These are phyloP conservation scores for Pyrenophora seminiperda DNA, from an alignment of 2,329 filamentous ascomycete species.

Conservation along the genomic window DNA sequence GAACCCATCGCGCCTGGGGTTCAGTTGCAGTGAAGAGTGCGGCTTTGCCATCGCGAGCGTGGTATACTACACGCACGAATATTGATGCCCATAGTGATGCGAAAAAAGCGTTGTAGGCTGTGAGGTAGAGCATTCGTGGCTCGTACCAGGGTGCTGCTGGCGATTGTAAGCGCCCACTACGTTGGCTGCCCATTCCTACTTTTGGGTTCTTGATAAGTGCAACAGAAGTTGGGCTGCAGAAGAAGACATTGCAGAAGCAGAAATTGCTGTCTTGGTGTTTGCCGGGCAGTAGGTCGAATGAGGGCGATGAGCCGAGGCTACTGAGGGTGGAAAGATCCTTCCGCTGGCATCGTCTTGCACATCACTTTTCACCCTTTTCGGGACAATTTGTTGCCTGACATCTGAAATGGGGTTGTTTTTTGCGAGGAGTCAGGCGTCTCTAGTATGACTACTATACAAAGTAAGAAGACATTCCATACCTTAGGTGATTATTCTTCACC, in stretches of 20 bases:
- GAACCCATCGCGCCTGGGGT: conserved; percentile 23
- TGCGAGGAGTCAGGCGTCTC: too few species aligned
- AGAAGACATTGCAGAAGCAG: conserved; percentile 6
- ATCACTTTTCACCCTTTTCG: not conserved
- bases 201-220: not conserved
- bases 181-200: not conserved
- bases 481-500: too few species aligned
- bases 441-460: too few species aligned
- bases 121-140: conserved; percentile 25
- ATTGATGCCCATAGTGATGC: conserved; percentile 25
- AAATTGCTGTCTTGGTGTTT: conserved; percentile 4
- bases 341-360: not conserved
- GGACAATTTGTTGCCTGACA: too few species aligned
- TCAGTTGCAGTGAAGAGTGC: conserved; percentile 22
- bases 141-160: not conserved
- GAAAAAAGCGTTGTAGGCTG: conserved; percentile 29
- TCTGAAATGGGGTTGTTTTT: too few species aligned
- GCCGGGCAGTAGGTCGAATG: conserved; percentile 6
- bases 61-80: conserved; percentile 8
- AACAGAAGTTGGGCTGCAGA: not conserved
- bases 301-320: conserved; percentile 13
- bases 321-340: not conserved
- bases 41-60: not conserved
- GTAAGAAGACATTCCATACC: too few species aligned
- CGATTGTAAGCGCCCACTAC: not conserved